phyloP scores from a whole-genome alignment of 371 early-diverging fungal species.

The Apophysomyces variabilis region DNA sequence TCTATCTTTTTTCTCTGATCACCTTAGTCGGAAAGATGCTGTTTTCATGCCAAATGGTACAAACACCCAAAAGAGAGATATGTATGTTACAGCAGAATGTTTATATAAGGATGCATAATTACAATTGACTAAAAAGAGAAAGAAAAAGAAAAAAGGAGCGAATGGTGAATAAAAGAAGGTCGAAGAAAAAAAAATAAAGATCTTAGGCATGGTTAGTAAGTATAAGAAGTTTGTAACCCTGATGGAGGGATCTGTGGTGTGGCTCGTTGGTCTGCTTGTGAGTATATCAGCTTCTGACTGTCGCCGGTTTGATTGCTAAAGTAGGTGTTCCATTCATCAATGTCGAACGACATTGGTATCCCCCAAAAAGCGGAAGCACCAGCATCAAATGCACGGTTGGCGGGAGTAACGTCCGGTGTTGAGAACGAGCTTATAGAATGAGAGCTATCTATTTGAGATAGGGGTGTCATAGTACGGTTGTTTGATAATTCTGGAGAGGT shows the following conservation, averaged over 20 bases:
- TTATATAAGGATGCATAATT: constrained; percentile 9
- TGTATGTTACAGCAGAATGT: constrained; percentile 7
- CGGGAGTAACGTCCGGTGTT: constrained; percentile 2
- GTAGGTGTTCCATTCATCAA: constrained; percentile 34
- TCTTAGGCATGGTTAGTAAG: neutral
- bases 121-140: constrained; percentile 9
- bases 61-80: neutral
- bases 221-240: constrained; percentile 3
- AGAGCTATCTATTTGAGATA: neutral
- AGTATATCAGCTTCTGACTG: neutral
- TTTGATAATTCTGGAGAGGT: neutral
- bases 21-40: too few relatives aligned
- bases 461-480: neutral
- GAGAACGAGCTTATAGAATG: constrained; percentile 12
- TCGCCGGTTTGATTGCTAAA: constrained; percentile 22
- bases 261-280: neutral
- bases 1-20: too few relatives aligned
- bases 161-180: constrained; percentile 8
- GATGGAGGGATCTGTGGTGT: neutral
- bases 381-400: constrained; percentile 19
- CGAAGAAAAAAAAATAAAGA: neutral
- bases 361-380: constrained; percentile 30
- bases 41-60: too few relatives aligned
- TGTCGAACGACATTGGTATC: constrained; percentile 29
- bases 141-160: neutral